A percentile compares a stretch with the other conserved stretches of the same genome.
Conservation (phyloP, 352 stramenopile species). For the Phytophthora ramorum region DNA sequence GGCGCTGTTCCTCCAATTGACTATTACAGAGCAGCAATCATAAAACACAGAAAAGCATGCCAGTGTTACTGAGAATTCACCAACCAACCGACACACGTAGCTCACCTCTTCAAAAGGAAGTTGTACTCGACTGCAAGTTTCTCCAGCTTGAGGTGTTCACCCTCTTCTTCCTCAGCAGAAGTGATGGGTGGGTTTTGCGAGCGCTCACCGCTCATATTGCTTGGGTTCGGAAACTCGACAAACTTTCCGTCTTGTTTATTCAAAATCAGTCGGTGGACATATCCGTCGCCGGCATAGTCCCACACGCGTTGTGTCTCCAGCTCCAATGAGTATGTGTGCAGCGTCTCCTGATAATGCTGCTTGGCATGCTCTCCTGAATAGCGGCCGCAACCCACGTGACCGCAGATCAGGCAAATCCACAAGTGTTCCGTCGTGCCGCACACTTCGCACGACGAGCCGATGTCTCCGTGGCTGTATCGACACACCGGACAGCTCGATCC, state of each 20-base stretch:
- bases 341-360: slow-evolving; percentile 93
- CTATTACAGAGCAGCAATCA: slow-evolving; percentile 33
- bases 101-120: slow-evolving; percentile 93
- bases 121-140: slow-evolving; percentile 97
- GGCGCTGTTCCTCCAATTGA: slow-evolving; percentile 95
- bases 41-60: slow-evolving; percentile 2
- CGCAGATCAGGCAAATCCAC: slow-evolving; percentile 97
- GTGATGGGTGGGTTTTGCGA: slow-evolving; percentile 73
- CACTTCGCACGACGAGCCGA: slow-evolving; percentile 92
- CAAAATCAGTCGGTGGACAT: slow-evolving; percentile 87
- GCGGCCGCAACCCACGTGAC: slow-evolving; percentile 95
- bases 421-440: slow-evolving; percentile 95
- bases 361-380: slow-evolving; percentile 96
- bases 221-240: slow-evolving; percentile 94
- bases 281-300: slow-evolving; percentile 94
- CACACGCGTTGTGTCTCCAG: slow-evolving; percentile 96
- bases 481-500: slow-evolving; percentile 97
- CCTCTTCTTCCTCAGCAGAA: slow-evolving; percentile 89
- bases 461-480: slow-evolving; percentile 95
- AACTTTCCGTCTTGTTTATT: slow-evolving; percentile 96
- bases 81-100: not conserved
- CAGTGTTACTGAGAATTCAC: not conserved
- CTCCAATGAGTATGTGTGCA: slow-evolving; percentile 96
- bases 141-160: slow-evolving; percentile 95
- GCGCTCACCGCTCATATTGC: slow-evolving; percentile 69